Evolutionary conservation across 345 rosid species (phyloP).

Genomic region (Moricandia arvensis): DNA sequence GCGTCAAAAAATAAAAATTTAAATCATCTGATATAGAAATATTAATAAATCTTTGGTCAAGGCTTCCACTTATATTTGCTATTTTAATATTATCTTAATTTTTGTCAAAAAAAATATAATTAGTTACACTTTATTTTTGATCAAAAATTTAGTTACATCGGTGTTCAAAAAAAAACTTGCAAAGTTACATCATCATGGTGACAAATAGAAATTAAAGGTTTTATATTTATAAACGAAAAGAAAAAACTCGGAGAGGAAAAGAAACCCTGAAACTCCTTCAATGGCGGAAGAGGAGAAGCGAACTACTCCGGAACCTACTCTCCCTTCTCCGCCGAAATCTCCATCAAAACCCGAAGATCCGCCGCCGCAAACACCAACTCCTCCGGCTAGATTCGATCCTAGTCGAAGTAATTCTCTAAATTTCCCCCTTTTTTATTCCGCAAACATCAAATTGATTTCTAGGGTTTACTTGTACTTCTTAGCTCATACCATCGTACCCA

Average conservation of each 20-base stretch:
- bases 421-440: not conserved
- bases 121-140: not conserved
- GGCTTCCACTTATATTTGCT: too few relatives aligned
- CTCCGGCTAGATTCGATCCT: conserved; percentile 62
- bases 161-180: too few relatives aligned
- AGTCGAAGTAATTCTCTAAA: conserved; percentile 65
- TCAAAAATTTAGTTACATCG: not conserved
- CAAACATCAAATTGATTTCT: conserved; percentile 5
- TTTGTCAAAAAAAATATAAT: not conserved
- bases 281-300: conserved; percentile 47
- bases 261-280: not conserved
- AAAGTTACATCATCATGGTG: not conserved
- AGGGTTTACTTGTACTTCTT: conserved; percentile 20
- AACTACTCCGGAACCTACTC: conserved; percentile 32
- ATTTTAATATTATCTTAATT: not conserved
- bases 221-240: not conserved
- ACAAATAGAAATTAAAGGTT: not conserved
- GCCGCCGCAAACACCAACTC: conserved; percentile 23
- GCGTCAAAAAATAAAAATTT: too few relatives aligned
- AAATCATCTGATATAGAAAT: too few relatives aligned
- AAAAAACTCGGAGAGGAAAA: not conserved
- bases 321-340: conserved; percentile 22
- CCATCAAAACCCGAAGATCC: conserved; percentile 5
- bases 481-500: not conserved
- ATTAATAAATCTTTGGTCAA: too few relatives aligned